phyloP scores from a whole-genome alignment of 1,284 basidiomycete species.

The Polyporus tsugae region DNA sequence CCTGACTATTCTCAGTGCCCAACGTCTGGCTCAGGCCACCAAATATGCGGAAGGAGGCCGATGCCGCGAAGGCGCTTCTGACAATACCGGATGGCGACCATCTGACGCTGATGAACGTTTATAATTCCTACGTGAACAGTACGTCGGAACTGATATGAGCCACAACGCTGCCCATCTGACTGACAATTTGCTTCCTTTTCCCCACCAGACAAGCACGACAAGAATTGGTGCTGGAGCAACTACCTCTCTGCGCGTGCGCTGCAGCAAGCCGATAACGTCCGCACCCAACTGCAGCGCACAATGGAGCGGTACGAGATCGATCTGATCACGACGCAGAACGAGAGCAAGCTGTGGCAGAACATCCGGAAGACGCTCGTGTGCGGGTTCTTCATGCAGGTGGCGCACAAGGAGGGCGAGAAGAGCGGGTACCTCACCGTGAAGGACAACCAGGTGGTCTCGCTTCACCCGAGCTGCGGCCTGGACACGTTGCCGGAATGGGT shows the following conservation, averaged over 20 bases:
- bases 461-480: conserved; percentile 95
- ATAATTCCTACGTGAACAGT: conserved; percentile 92
- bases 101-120: conserved; percentile 94
- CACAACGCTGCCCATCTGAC: neutral
- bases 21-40: conserved; percentile 95
- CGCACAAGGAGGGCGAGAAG: conserved; percentile 95
- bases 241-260: conserved; percentile 89
- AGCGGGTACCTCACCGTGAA: conserved; percentile 89
- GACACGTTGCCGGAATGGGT: conserved; percentile 98
- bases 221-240: conserved; percentile 94
- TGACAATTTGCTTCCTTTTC: conserved; percentile 7
- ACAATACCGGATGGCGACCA: conserved; percentile 97
- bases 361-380: conserved; percentile 89
- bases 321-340: conserved; percentile 81
- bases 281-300: conserved; percentile 86
- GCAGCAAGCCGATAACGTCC: conserved; percentile 95
- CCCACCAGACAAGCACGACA: conserved; percentile 71
- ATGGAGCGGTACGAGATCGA: conserved; percentile 96
- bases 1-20: conserved; percentile 65
- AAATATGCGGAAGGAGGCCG: conserved; percentile 89
- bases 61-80: conserved; percentile 89
- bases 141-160: conserved; percentile 37
- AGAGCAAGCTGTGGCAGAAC: conserved; percentile 81
- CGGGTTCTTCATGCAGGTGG: conserved; percentile 99
- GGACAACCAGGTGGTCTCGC: conserved; percentile 90